These are phyloP conservation scores for Paramecium tetraurelia DNA, from an alignment of 73 alveolate genomes.

Conservation along the genomic window DNA sequence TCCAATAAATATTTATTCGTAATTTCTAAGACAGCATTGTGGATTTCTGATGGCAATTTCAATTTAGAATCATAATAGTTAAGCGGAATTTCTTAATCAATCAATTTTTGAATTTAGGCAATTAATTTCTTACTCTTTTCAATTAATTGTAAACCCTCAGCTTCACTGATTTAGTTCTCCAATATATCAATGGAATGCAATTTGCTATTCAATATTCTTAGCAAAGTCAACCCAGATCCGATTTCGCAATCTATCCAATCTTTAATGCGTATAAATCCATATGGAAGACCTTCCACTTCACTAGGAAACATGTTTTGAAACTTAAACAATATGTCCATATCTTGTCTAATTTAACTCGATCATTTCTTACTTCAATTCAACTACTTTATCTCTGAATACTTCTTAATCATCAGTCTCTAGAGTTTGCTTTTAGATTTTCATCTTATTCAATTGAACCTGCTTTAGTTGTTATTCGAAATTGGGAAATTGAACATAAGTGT, in stretches of 20 bases:
- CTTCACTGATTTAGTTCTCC: background rate
- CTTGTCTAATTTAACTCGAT: background rate
- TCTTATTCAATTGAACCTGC: background rate
- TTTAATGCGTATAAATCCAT: background rate
- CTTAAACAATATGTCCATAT: background rate
- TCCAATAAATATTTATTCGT: background rate
- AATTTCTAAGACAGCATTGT: background rate
- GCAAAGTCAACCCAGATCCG: background rate
- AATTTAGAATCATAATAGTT: background rate
- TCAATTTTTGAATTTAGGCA: background rate
- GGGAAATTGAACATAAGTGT: background rate
- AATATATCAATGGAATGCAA: slow-evolving; percentile 32
- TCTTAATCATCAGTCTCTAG: background rate
- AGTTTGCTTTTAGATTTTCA: background rate
- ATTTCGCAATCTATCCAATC: slow-evolving; percentile 20
- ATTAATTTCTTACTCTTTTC: background rate
- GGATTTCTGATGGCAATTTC: background rate
- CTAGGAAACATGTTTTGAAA: background rate
- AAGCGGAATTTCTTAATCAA: background rate
- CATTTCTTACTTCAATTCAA: slow-evolving; percentile 15
- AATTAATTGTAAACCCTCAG: background rate
- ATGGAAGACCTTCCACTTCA: background rate
- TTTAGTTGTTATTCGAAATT: background rate
- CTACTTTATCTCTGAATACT: slow-evolving; percentile 6
- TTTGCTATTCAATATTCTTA: slow-evolving; percentile 21